phyloP scores from a whole-genome alignment of 768 basidiomycete genomes.

The Mycena kentingensis region DNA sequence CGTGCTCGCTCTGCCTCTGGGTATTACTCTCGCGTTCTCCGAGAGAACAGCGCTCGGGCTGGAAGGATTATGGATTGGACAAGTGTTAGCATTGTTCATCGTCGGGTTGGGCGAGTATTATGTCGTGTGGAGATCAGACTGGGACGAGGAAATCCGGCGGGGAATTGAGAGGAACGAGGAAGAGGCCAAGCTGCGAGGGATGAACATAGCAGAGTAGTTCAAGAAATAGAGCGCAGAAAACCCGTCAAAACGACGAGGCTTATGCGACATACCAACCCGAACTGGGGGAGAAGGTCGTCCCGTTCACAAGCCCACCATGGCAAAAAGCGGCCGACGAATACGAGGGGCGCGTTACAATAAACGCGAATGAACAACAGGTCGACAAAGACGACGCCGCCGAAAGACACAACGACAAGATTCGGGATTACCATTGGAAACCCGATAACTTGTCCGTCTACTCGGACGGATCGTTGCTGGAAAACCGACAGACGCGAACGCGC shows the following conservation, averaged over 20 bases:
- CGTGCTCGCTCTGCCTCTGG: slow-evolving; percentile 75
- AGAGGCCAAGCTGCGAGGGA: slow-evolving; percentile 40
- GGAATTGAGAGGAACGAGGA: slow-evolving; percentile 51
- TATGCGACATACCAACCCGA: too few species aligned
- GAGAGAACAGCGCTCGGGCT: slow-evolving; percentile 46
- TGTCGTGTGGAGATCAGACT: slow-evolving; percentile 63
- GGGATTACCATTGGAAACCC: background rate
- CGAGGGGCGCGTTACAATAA: slow-evolving; percentile 8
- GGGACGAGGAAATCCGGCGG: slow-evolving; percentile 61
- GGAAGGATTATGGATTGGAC: slow-evolving; percentile 82
- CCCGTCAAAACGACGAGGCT: too few species aligned
- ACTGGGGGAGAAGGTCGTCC: too few species aligned
- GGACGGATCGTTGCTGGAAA: slow-evolving; percentile 18
- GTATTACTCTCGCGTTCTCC: slow-evolving; percentile 71
- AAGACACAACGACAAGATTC: background rate
- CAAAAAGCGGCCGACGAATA: slow-evolving; percentile 5
- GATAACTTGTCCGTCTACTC: slow-evolving; percentile 9
- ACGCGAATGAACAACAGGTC: slow-evolving; percentile 3
- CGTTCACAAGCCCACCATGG: slow-evolving; percentile 27
- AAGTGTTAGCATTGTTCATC: slow-evolving; percentile 70
- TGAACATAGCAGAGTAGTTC: background rate
- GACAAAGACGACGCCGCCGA: slow-evolving; percentile 6
- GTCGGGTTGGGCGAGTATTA: slow-evolving; percentile 71
- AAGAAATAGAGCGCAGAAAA: too few species aligned
- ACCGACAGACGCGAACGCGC: background rate